Evolutionary conservation across 140 eudicot species (phyloP).

Genomic region (Bidens hawaiensis): DNA sequence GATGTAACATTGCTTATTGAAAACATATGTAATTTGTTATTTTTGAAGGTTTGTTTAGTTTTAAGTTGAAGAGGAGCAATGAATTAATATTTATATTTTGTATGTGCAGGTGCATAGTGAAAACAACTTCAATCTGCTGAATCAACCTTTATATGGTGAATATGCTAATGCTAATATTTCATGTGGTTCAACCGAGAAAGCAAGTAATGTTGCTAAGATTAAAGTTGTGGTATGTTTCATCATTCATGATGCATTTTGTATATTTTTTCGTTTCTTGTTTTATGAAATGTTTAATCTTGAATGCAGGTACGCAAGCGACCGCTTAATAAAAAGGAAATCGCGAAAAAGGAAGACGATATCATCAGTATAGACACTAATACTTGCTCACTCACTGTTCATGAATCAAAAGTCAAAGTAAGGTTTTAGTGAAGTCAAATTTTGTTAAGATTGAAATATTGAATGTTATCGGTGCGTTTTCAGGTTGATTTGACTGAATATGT

Average conservation of each 20-base stretch:
- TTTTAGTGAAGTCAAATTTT: neutral
- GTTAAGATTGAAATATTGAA: too few species aligned
- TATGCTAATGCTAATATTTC: constrained; percentile 38
- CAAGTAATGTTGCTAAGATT: constrained; percentile 60
- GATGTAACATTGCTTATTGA: neutral
- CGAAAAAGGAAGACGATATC: constrained; percentile 60
- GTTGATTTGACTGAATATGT: constrained; percentile 37
- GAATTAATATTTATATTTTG: neutral
- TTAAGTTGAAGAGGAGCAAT: neutral
- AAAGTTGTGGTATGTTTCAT: constrained; percentile 54
- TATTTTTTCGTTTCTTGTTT: neutral
- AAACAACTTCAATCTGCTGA: constrained; percentile 28
- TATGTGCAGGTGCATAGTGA: constrained; percentile 43
- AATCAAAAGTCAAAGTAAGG: constrained; percentile 57
- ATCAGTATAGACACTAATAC: constrained; percentile 36
- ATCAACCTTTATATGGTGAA: constrained; percentile 30
- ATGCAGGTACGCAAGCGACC: constrained; percentile 69
- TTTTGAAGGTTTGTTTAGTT: neutral
- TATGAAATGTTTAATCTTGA: neutral
- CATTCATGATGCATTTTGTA: neutral
- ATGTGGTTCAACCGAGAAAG: constrained; percentile 42
- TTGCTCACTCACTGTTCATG: constrained; percentile 59
- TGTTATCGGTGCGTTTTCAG: constrained; percentile 31
- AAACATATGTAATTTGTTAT: neutral
- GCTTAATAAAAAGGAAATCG: constrained; percentile 61